A percentile compares a stretch with the other conserved stretches of the same genome.
Conservation (phyloP, 148 eudicot genomes). For the Mesembryanthemum crystallinum region DNA sequence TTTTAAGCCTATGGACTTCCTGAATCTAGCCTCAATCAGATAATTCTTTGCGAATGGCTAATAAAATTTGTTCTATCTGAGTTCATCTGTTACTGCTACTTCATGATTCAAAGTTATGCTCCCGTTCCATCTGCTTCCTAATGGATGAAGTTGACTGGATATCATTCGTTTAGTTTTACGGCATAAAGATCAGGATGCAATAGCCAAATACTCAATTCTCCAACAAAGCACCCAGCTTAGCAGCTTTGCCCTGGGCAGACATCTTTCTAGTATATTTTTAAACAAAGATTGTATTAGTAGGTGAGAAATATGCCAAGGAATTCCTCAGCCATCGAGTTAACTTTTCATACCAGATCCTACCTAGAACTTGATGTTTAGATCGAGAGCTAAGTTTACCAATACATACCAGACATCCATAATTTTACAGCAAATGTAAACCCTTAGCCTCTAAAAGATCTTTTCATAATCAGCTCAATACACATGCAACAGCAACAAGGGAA, state of each 20-base stretch:
- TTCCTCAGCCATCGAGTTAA: too few species aligned
- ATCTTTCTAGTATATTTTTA: background rate
- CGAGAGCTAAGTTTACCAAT: background rate
- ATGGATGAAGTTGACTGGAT: background rate
- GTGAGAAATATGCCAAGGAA: background rate
- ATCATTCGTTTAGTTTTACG: background rate
- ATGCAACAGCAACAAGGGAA: background rate
- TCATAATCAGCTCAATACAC: background rate
- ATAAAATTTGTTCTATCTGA: background rate
- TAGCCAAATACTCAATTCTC: background rate
- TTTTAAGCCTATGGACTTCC: too few species aligned
- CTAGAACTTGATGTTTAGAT: background rate
- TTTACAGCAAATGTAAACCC: background rate
- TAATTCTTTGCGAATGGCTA: background rate
- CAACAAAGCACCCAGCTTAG: constrained; percentile 1
- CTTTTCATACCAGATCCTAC: background rate
- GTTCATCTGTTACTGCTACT: constrained; percentile 12
- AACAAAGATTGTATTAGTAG: background rate
- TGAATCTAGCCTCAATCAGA: background rate
- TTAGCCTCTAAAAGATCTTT: background rate
- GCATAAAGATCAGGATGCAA: background rate
- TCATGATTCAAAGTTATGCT: background rate
- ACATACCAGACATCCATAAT: background rate
- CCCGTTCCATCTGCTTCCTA: background rate
- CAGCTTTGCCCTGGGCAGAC: background rate